Conservation (phyloP, 139 green algal genomes). For the Coelastrella sp. region DNA sequence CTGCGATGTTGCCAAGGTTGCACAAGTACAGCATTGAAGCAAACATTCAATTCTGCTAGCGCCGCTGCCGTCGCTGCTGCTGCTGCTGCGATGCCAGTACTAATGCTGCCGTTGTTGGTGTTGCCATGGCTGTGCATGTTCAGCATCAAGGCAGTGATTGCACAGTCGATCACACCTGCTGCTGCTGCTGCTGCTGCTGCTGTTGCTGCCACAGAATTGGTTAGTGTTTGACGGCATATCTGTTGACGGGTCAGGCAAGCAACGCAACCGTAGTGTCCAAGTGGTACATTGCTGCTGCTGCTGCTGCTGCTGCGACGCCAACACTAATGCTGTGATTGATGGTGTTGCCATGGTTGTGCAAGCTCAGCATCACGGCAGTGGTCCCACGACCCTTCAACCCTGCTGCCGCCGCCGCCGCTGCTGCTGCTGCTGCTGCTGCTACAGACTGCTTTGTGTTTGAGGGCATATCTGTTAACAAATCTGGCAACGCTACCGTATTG, state of each 20-base stretch:
- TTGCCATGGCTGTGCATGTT: too few species aligned
- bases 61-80: constrained; percentile 11
- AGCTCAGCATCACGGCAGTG: too few species aligned
- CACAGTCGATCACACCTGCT: too few species aligned
- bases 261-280: constrained; percentile 84
- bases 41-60: too few species aligned
- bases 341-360: too few species aligned
- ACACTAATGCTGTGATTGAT: too few species aligned
- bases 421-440: neutral
- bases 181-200: neutral
- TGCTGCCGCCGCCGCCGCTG: too few species aligned
- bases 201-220: constrained; percentile 60
- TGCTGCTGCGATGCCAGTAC: neutral
- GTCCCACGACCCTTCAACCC: too few species aligned
- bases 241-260: constrained; percentile 77
- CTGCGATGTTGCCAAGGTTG: neutral
- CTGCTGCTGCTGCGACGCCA: too few species aligned
- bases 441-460: constrained; percentile 86
- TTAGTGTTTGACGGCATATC: constrained; percentile 85
- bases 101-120: too few species aligned
- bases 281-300: neutral
- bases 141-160: too few species aligned
- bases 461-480: constrained; percentile 76
- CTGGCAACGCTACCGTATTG: constrained; percentile 75
- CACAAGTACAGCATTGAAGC: neutral